phyloP scores from a whole-genome alignment of 2,329 filamentous ascomycete genomes.

The Amauroascus verrucosus region DNA sequence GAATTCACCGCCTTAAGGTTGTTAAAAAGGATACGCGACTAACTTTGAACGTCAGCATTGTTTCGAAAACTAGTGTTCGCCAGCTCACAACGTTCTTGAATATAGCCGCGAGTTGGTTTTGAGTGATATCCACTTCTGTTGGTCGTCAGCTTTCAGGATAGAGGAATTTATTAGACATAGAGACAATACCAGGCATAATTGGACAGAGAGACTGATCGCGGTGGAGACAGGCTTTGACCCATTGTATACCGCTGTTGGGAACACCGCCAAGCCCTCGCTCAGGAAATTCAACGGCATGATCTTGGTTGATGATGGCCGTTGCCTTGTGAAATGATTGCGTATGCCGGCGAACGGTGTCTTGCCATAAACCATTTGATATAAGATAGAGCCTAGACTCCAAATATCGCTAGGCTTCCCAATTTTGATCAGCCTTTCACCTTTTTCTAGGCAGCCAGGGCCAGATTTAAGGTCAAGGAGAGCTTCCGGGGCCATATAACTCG shows the following conservation, averaged over 20 bases:
- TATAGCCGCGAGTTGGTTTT: background rate
- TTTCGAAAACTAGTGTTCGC: background rate
- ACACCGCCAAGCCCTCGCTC: constrained; percentile 29
- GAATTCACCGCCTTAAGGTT: background rate
- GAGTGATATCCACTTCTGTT: constrained; percentile 11
- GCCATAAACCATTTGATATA: constrained; percentile 91
- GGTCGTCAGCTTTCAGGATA: constrained; percentile 34
- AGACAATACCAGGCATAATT: constrained; percentile 40
- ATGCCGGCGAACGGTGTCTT: constrained; percentile 78
- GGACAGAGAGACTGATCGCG: constrained; percentile 41
- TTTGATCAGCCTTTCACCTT: constrained; percentile 56
- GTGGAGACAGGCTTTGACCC: constrained; percentile 42
- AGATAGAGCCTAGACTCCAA: constrained; percentile 80
- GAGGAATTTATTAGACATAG: constrained; percentile 41
- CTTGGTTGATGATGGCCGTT: constrained; percentile 28
- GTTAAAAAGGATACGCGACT: background rate
- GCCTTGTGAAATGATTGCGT: constrained; percentile 66
- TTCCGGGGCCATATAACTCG: constrained; percentile 92
- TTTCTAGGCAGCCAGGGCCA: constrained; percentile 38
- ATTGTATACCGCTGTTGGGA: constrained; percentile 40
- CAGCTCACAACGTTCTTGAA: background rate
- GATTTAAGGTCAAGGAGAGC: constrained; percentile 70
- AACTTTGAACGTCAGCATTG: background rate
- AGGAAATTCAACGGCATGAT: constrained; percentile 27
- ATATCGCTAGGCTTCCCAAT: constrained; percentile 81